These are phyloP conservation scores for Lolium perenne DNA, from an alignment of 176 grass and related monocot species.

Conservation along the genomic window DNA sequence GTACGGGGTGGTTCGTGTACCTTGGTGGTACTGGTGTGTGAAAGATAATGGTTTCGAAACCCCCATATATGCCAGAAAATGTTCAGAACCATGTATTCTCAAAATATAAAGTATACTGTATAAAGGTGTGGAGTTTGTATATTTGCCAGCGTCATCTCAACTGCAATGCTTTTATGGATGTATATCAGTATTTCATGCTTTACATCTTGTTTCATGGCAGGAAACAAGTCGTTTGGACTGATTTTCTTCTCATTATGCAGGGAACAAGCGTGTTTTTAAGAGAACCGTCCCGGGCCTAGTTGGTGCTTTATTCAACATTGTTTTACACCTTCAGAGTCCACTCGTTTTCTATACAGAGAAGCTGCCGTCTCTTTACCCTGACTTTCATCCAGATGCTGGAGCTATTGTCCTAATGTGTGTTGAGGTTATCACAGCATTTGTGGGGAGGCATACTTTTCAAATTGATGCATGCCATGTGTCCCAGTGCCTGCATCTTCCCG, in stretches of 20 bases:
- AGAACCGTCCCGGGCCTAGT: slow-evolving; percentile 69
- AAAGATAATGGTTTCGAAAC: neutral
- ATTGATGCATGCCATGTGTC: slow-evolving; percentile 71
- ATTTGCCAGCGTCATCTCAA: slow-evolving; percentile 4
- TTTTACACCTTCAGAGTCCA: slow-evolving; percentile 77
- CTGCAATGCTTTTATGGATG: neutral
- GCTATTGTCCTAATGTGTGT: slow-evolving; percentile 79
- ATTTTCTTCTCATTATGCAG: slow-evolving; percentile 49
- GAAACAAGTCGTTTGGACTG: neutral
- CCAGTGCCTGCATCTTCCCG: slow-evolving; percentile 74
- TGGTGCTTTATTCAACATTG: slow-evolving; percentile 77
- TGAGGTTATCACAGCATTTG: slow-evolving; percentile 78
- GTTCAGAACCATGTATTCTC: neutral
- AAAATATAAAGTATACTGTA: neutral
- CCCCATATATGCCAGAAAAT: slow-evolving; percentile 4
- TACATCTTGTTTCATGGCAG: slow-evolving; percentile 32
- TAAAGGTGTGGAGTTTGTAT: slow-evolving; percentile 18
- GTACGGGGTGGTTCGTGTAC: neutral
- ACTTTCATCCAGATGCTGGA: slow-evolving; percentile 67
- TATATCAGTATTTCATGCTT: neutral
- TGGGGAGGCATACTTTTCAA: slow-evolving; percentile 70
- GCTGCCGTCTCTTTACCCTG: slow-evolving; percentile 27
- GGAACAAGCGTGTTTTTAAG: slow-evolving; percentile 78
- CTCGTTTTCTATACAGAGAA: slow-evolving; percentile 75
- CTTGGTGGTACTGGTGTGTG: slow-evolving; percentile 5